Evolutionary conservation across 148 eudicot species (phyloP), one percentile per base, ranked within the genome.

Genomic region (Chenopodium berlandieri): DNA sequence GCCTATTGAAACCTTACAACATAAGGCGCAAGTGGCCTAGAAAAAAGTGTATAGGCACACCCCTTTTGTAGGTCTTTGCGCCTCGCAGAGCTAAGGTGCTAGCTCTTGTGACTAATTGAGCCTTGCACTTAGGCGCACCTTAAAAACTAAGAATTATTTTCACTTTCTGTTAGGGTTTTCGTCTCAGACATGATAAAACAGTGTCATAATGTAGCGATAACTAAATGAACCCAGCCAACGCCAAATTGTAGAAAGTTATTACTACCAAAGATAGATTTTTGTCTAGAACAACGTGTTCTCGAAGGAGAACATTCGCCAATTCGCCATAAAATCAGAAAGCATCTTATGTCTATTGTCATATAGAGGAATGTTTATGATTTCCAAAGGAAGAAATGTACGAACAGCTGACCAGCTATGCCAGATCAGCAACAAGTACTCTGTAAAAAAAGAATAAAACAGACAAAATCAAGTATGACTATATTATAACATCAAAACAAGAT

Each of bases 401-500:
- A 83, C 44, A 23, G 75, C 48, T 47, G 52, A 78, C 62, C 2
- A 25, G 48, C 34, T n/a, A n/a, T 47, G 65, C 48, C 11, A 70
- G 23, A 40, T 25, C 13, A 58, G 31, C 17, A 58, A 58, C 71
- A 27, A 56, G 62, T 56, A 56, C 62, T 4, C 22, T 11, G 31
- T 14, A 40, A 56, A 75, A 75, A 75, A 22, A 58, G 7, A 40
- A 19, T 17, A 64, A 64, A 10, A 76, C 71, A n/a, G 66, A 60
- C 44, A 70, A 32, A 48, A 70, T 75, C 12, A 65, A 48, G 46
- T 23, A 58, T 14, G 9, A 48, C 19, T 22, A 47, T 56, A 23
- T 37, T 23, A 62, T 48, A 50, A 73, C 72, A 54, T 27, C 5
- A 37, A 16, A 75, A 83, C 47, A 73, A 70, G 73, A 78, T 73